Base-by-base conservation (phyloP, 345 rosid genomes). In the Mercurialis annua region DNA sequence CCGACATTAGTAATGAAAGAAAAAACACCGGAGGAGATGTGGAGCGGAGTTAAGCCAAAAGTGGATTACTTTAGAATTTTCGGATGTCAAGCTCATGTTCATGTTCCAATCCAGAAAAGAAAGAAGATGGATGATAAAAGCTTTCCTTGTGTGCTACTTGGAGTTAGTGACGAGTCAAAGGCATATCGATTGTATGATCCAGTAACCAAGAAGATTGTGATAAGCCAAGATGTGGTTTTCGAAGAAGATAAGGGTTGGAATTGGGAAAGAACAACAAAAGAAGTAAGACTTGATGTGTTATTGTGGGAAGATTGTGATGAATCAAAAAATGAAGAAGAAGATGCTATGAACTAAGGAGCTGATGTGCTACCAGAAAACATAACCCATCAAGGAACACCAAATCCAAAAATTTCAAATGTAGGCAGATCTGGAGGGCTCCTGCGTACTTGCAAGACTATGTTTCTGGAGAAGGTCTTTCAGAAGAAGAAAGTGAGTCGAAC, bases 61-160 rank as follows among this genome's bases (percentile, higher is more conserved):
- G 55, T 50, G 11, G 55, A 50, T 10, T 50, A 50, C 55, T 50
- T 50, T 43, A 63, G 70, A 66, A 27, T 66, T 66, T 43, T 43
- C 11, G 11, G 51, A 63, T 47, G 27, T 9, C 40, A 34, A 34
- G 40, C 40, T 34, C 40, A 34, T 34, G 40, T 34, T 34, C 40
- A 34, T 34, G 40, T 34, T 34, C 40, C 40, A 34, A 34, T 34
- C 40, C 40, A 34, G 40, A 34, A 34, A 34, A 34, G 40, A 34
- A 34, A 34, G 40, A 34, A 34, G 40, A 3, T 34, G 40, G 40
- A 34, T 34, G 40, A 34, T 34, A 34, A 34, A 34, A 34, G 40
- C 40, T 34, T 34, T 9, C 40, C 40, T 34, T 34, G 40, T 34
- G 40, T 34, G 40, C 40, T 27, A 3, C 49, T 44, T 44, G 49